Base-by-base conservation (phyloP, 345 rosid genomes). In the Angophora floribunda region DNA sequence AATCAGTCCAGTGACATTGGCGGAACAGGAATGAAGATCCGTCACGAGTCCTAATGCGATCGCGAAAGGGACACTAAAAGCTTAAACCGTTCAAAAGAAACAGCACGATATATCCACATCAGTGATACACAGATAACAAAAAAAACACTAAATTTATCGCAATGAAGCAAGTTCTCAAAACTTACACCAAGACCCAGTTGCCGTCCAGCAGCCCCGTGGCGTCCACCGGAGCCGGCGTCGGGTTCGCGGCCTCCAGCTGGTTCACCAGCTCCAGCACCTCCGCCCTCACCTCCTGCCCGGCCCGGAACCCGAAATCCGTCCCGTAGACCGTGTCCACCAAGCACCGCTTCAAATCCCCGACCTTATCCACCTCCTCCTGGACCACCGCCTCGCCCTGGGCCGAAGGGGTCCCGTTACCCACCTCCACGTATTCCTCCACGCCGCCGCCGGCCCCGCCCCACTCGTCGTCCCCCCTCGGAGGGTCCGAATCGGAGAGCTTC, bases 111-210 rank as follows among this genome's bases (percentile, higher is more conserved):
- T 75, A 70, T 36, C 41, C 26, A 41, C 49, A 19, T 12, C 28
- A 41, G 49, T 3, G 82, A 75, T 19, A 8, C 82, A 9, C 7
- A 7, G 82, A 36, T 5, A 19, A 75, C 49, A 19, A 75, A 86
- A 86, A 51, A 30, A 17, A 15, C 70, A 52, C 49, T 1, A 16
- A n/a, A 36, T 12, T 51, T 53, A 22, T 51, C 30, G 85, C 67
- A 70, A 32, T 17, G 17, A 85, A 30, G 65, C 28, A 85, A 59
- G n/a, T 24, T 5, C 1, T 9, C 9, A 19, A 36, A 52, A 92
- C 98, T 98, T 93, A 98, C 99, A 95, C 91, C 91, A 98, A 93
- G 87, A 98, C 91, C 99, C 99, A 98, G 85, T 95, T 94, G 88
- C 99, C 99, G 59, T 97, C 97, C 65, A 98, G 98, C 89, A 93